These are phyloP conservation scores for Lactarius pseudohatsudake DNA, from an alignment of 768 basidiomycete species.

Conservation along the genomic window DNA sequence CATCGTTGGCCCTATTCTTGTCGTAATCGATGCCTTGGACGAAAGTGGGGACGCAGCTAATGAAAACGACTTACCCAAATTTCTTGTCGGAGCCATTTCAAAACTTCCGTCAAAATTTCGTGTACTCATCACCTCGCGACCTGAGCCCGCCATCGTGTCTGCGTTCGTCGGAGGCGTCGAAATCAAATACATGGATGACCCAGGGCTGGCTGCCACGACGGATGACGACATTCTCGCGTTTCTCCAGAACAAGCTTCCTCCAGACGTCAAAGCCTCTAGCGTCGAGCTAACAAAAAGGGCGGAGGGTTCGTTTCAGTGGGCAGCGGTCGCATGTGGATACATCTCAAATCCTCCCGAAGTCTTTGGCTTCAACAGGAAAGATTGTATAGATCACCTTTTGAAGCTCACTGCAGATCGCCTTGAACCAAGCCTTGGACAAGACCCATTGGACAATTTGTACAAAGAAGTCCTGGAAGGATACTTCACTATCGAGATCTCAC, in stretches of 20 bases:
- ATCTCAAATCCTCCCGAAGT: background rate
- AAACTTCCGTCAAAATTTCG: slow-evolving; percentile 1
- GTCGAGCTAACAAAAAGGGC: background rate
- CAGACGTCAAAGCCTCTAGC: background rate
- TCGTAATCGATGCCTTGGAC: slow-evolving; percentile 6
- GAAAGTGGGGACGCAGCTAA: background rate
- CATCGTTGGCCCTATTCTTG: background rate
- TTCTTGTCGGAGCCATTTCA: background rate
- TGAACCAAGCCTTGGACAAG: background rate
- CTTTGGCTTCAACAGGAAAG: too few species aligned
- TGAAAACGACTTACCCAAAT: background rate
- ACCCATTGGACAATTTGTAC: too few species aligned
- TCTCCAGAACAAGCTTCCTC: background rate
- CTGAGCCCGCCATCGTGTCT: background rate
- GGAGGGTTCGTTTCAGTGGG: background rate
- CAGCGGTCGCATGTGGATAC: background rate
- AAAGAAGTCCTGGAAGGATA: too few species aligned
- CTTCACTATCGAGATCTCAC: background rate
- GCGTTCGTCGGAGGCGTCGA: background rate
- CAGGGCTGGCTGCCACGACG: background rate
- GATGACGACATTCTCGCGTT: background rate
- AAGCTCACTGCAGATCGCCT: background rate
- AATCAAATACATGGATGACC: background rate
- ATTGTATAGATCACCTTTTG: too few species aligned
- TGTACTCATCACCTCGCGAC: background rate